Evolutionary conservation across 2,329 filamentous ascomycete genomes (phyloP).

Genomic region (Chaetomium globosum): DNA sequence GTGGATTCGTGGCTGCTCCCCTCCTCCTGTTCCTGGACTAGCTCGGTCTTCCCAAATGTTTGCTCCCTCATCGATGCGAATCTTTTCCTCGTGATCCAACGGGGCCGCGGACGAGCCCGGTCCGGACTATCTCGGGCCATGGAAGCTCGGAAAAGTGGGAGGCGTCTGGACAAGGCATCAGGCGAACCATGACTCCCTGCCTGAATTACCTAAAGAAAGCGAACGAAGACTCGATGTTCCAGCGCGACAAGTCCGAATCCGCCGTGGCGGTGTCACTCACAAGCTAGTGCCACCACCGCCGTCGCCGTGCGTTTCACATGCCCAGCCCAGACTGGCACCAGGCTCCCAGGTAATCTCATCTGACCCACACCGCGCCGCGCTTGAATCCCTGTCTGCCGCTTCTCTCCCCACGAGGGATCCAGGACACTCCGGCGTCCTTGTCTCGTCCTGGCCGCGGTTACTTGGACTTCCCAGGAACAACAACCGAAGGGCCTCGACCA

Average conservation of each 20-base stretch:
- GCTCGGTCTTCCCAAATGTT: neutral
- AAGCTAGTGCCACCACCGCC: neutral
- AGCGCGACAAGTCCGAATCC: neutral
- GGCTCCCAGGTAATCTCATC: neutral
- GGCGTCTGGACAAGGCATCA: neutral
- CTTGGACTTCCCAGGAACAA: neutral
- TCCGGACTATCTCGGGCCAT: neutral
- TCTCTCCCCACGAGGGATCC: neutral
- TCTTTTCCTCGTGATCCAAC: neutral
- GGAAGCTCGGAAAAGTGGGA: neutral
- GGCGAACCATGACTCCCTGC: neutral
- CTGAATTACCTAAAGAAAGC: neutral
- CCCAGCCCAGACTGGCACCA: neutral
- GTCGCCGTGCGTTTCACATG: slow-evolving; percentile 4
- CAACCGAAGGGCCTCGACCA: neutral
- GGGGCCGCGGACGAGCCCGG: neutral
- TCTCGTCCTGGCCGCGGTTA: neutral
- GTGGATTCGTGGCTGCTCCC: neutral
- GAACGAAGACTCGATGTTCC: neutral
- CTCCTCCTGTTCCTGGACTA: neutral
- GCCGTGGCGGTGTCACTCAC: no score
- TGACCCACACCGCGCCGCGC: neutral
- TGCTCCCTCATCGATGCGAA: neutral
- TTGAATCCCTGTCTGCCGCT: neutral
- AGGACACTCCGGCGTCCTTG: neutral